Evolutionary conservation across 352 stramenopile species (phyloP).

Genomic region (Phytophthora tentaculata): DNA sequence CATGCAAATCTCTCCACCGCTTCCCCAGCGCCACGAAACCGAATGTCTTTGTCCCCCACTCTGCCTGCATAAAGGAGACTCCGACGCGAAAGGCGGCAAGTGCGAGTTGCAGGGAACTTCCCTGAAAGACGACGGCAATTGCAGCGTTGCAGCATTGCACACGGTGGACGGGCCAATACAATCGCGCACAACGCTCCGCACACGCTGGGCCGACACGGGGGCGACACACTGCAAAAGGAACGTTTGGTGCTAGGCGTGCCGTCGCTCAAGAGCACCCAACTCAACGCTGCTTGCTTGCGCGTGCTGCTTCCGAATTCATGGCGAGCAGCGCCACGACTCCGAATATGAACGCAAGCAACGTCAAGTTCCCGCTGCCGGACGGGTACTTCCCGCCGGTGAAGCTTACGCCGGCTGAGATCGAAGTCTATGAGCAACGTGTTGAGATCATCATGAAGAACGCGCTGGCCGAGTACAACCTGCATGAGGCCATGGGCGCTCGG

Average conservation of each 20-base stretch:
- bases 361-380: conserved; percentile 48
- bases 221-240: conserved; percentile 45
- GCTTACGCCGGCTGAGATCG: conserved; percentile 35
- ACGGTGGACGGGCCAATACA: conserved; percentile 36
- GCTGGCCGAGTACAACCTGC: conserved; percentile 49
- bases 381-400: conserved; percentile 46
- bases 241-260: conserved; percentile 19
- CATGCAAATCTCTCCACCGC: conserved; percentile 26
- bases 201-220: conserved; percentile 18
- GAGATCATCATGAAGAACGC: conserved; percentile 53
- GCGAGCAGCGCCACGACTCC: conserved; percentile 5
- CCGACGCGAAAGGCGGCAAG: conserved; percentile 34
- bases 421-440: conserved; percentile 46
- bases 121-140: conserved; percentile 26
- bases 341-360: conserved; percentile 32
- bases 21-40: conserved; percentile 24
- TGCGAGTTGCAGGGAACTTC: conserved; percentile 19
- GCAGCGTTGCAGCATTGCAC: conserved; percentile 45
- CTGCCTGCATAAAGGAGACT: conserved; percentile 24
- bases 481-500: conserved; percentile 44
- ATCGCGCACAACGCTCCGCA: conserved; percentile 24
- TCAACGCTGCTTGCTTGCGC: conserved; percentile 1
- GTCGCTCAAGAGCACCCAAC: conserved; percentile 5
- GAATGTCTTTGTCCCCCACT: conserved; percentile 19
- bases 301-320: conserved; percentile 13